These are phyloP conservation scores for Geopyxis carbonaria DNA, from an alignment of 495 filamentous ascomycete species.

Conservation along the genomic window DNA sequence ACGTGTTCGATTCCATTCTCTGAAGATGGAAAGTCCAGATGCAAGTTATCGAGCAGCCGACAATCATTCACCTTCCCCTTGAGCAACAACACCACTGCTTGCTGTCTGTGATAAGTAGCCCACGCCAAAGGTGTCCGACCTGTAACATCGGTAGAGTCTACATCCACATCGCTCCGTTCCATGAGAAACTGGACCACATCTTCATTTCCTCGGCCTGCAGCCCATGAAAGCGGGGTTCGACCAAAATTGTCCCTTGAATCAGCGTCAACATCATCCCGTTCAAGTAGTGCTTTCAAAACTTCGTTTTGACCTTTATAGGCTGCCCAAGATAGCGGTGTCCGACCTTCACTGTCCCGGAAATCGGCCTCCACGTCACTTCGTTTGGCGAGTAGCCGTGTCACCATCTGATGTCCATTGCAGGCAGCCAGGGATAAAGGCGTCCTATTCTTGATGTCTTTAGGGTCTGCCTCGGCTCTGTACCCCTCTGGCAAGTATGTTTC, in stretches of 20 bases:
- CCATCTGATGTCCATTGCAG: slow-evolving; percentile 13
- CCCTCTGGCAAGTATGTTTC: no score
- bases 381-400: slow-evolving; percentile 18
- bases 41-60: no score
- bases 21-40: no score
- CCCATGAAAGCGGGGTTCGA: slow-evolving; percentile 28
- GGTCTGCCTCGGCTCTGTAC: slow-evolving; percentile 9
- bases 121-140: slow-evolving; percentile 22
- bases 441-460: slow-evolving; percentile 6
- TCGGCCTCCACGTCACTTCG: slow-evolving; percentile 12
- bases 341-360: slow-evolving; percentile 12
- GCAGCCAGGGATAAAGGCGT: slow-evolving; percentile 24
- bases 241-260: slow-evolving; percentile 15
- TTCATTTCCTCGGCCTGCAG: slow-evolving; percentile 27
- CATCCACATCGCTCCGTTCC: slow-evolving; percentile 5
- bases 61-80: no score
- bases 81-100: no score
- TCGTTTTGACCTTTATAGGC: slow-evolving; percentile 16
- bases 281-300: slow-evolving; percentile 20
- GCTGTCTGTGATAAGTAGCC: no score
- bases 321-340: slow-evolving; percentile 23
- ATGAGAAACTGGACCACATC: slow-evolving; percentile 20
- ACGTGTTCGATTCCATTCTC: no score
- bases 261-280: slow-evolving; percentile 8
- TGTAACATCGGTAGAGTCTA: slow-evolving; percentile 6